Conservation (phyloP, 2,329 filamentous ascomycete species). For the Intubia oerlemansii region DNA sequence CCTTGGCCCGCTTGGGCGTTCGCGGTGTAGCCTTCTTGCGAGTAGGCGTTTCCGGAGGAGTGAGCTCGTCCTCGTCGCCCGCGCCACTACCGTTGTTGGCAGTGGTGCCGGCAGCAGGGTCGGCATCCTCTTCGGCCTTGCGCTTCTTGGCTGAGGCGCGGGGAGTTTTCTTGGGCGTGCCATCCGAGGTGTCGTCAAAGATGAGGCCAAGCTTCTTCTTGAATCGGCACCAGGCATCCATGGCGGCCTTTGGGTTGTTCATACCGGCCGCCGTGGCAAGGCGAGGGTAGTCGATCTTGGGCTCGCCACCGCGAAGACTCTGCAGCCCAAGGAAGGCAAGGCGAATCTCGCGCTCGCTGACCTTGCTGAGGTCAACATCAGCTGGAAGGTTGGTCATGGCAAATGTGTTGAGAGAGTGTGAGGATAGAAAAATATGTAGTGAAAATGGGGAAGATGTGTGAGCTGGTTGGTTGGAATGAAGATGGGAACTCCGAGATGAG, state of each 20-base stretch:
- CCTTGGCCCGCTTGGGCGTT: background rate
- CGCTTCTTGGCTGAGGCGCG: background rate
- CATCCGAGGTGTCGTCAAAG: background rate
- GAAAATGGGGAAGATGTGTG: too few species aligned
- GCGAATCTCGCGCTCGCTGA: constrained; percentile 1
- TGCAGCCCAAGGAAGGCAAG: constrained; percentile 3
- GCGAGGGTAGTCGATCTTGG: constrained; percentile 4
- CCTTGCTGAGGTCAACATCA: background rate
- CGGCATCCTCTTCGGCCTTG: too few species aligned
- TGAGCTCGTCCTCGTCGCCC: background rate
- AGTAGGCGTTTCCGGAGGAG: too few species aligned
- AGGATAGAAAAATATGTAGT: too few species aligned
- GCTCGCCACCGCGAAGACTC: constrained; percentile 2
- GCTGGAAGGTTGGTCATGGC: too few species aligned
- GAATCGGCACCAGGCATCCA: constrained; percentile 4
- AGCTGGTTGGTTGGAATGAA: too few species aligned
- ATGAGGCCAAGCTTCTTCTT: constrained; percentile 2
- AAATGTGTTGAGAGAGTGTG: too few species aligned
- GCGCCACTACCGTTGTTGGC: background rate
- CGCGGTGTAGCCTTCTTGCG: background rate
- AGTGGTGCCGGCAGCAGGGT: too few species aligned
- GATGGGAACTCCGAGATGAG: too few species aligned
- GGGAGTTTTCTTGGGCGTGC: background rate
- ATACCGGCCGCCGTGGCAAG: constrained; percentile 1
- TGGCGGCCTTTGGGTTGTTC: background rate